These are phyloP conservation scores for Termitomyces sp. DNA, from an alignment of 768 basidiomycete genomes.

Conservation along the genomic window DNA sequence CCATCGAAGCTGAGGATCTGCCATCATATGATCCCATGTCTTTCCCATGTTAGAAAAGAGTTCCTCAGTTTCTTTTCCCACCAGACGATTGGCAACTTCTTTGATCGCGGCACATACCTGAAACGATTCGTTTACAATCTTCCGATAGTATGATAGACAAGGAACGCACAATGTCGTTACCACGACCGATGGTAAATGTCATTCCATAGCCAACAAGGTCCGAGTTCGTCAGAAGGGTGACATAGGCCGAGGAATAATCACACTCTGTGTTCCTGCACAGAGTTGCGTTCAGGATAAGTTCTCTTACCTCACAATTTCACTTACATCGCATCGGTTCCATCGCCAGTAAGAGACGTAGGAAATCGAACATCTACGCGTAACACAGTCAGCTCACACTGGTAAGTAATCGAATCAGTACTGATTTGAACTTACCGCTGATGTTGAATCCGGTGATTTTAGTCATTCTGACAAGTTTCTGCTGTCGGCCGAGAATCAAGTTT, in stretches of 20 bases:
- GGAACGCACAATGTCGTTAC: conserved; percentile 82
- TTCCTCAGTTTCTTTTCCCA: conserved; percentile 78
- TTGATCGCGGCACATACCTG: conserved; percentile 82
- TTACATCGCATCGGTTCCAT: conserved; percentile 93
- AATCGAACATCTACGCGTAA: conserved; percentile 73
- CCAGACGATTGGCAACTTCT: conserved; percentile 74
- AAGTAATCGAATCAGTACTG: background rate
- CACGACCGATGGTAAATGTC: conserved; percentile 94
- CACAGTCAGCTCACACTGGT: background rate
- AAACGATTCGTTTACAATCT: background rate
- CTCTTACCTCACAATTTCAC: conserved; percentile 11
- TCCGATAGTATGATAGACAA: background rate
- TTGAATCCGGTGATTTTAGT: conserved; percentile 53
- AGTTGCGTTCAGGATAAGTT: background rate
- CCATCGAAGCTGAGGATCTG: conserved; percentile 93
- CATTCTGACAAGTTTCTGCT: conserved; percentile 17
- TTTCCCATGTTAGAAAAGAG: conserved; percentile 90
- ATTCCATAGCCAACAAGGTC: conserved; percentile 85
- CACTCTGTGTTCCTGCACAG: conserved; percentile 85
- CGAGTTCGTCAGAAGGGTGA: conserved; percentile 72
- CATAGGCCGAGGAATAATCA: conserved; percentile 94
- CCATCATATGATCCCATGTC: conserved; percentile 83
- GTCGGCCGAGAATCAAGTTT: background rate
- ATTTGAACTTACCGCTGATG: conserved; percentile 46
- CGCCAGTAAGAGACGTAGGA: conserved; percentile 86